Base-by-base conservation (phyloP, 208 protist species). In the Blastocrithidia nonstop region DNA sequence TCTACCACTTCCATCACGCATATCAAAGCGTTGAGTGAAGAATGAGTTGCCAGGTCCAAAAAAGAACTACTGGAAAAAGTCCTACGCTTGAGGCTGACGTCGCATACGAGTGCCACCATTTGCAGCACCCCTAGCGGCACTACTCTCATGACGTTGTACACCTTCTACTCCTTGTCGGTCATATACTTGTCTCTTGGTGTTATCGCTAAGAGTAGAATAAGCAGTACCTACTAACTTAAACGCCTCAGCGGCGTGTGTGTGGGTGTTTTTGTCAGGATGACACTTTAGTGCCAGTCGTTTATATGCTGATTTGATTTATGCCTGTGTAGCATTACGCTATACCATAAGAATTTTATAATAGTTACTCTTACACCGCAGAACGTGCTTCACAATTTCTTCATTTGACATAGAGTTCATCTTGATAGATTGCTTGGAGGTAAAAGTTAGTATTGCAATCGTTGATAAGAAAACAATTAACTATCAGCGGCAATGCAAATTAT, bases 201-300 rank as follows among this genome's bases (percentile, higher is more conserved):
- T 38, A 45, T 95, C 88, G 11, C 57, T 66, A 17, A 95, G 50
- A 9, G 65, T 75, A 9, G 55, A 39, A 57, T 93, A 60, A 4
- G 88, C 84, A 6, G 61, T 68, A 25, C 80, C 71, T 6, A 95
- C 61, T 21, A 89, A 32, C 68, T 94, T 93, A 54, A 95, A 95
- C 7, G 85, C 88, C 36, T 95, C 88, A 9, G 49, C 66, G 9
- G 88, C 71, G 37, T 71, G 49, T 11, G 60, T 43, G 41, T 86
- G 54, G 40, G 78, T 86, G 57, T 89, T 91, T 54, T 93, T 93
- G 59, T 95, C 88, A 4, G 88, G 88, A 50, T 95, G 88, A 36
- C 82, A 92, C 51, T 66, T 81, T 17, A 93, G 52, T 2, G 82
- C 86, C 57, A 89, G 69, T 42, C 77, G 82, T 55, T 87, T 86